Base-by-base conservation (phyloP, 1,139 yeast species). In the Yamadazyma songkhlaensis region DNA sequence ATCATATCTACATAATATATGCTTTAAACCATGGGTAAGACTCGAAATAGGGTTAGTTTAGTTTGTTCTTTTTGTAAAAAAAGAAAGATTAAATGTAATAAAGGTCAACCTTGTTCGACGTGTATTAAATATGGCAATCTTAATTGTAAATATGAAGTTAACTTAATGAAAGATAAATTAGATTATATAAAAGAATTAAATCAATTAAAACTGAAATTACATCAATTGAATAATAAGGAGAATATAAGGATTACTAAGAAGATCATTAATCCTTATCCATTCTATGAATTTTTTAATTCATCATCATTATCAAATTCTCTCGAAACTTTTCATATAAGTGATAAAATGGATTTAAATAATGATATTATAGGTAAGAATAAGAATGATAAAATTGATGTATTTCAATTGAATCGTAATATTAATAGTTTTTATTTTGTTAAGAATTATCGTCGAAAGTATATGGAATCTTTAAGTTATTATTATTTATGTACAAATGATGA, bases 1-100 rank as follows among this genome's bases (percentile, higher is more conserved):
- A 17, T 17, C 4, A 17, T 6, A 17, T 17, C 4, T 17, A 4
- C 20, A 17, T 4, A 17, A 6, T 17, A 17, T 17, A 17, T 17
- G 11, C 25, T 13, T n/a, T 25, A 9, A 3, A 13, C 10, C 11
- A 34, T 37, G 37, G 17, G 20, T 2, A 34, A 35, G 15, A 11
- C 34, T 17, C 28, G 47, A 22, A 29, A 36, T 11, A 44, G 49
- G 31, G 36, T 39, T 8, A 40, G 40, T 9, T 32, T 41, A n/a
- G 50, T 43, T 5, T 47, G 51, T 28, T 30, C 29, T 7, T 43
- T 46, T 17, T 47, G 51, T 37, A 33, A 47, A 23, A 28, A 34
- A 12, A 22, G 51, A 13, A 47, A 47, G 32, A 40, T 46, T 30
- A 47, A 38, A 31, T 47, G 51, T 41, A 42, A 47, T 27, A 42